Evolutionary conservation across 352 stramenopile genomes (phyloP).

Genomic region (Pythium sukuiense): DNA sequence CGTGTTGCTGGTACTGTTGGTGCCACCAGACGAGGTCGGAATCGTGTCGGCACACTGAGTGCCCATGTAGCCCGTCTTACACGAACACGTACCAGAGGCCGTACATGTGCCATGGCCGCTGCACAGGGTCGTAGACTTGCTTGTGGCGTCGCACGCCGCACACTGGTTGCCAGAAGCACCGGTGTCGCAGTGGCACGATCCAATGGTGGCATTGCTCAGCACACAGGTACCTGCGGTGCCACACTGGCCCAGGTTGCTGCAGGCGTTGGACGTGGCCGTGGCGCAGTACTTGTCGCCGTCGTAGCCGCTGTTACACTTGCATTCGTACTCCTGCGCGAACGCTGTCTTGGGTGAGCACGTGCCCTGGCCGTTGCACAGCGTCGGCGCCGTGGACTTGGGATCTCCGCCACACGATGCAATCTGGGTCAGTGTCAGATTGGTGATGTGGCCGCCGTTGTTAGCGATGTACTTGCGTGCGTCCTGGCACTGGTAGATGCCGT

Average conservation of each 20-base stretch:
- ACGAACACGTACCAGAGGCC: slow-evolving; percentile 47
- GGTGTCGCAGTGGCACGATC: slow-evolving; percentile 46
- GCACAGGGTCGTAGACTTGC: slow-evolving; percentile 38
- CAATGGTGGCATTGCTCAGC: slow-evolving; percentile 32
- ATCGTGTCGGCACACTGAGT: slow-evolving; percentile 44
- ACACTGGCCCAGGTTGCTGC: slow-evolving; percentile 73
- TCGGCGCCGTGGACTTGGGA: slow-evolving; percentile 28
- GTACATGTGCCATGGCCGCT: slow-evolving; percentile 54
- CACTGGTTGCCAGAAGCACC: slow-evolving; percentile 71
- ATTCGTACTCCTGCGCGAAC: slow-evolving; percentile 69
- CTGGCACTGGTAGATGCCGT: slow-evolving; percentile 78
- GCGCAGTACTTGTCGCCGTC: slow-evolving; percentile 55
- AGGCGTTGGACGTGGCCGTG: slow-evolving; percentile 56
- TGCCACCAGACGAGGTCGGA: not conserved
- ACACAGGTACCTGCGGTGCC: slow-evolving; percentile 54
- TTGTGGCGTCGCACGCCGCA: slow-evolving; percentile 44
- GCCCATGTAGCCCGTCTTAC: slow-evolving; percentile 58
- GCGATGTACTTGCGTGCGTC: slow-evolving; percentile 63
- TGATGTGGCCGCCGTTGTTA: slow-evolving; percentile 56
- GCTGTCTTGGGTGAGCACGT: slow-evolving; percentile 58
- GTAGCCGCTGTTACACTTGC: slow-evolving; percentile 78
- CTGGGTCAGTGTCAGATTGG: slow-evolving; percentile 60
- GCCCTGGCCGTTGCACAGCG: slow-evolving; percentile 69
- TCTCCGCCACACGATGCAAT: slow-evolving; percentile 56
- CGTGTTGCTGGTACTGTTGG: not conserved